These are phyloP conservation scores for Acanthamoeba royreba DNA, from an alignment of 208 protist genomes.

Conservation along the genomic window DNA sequence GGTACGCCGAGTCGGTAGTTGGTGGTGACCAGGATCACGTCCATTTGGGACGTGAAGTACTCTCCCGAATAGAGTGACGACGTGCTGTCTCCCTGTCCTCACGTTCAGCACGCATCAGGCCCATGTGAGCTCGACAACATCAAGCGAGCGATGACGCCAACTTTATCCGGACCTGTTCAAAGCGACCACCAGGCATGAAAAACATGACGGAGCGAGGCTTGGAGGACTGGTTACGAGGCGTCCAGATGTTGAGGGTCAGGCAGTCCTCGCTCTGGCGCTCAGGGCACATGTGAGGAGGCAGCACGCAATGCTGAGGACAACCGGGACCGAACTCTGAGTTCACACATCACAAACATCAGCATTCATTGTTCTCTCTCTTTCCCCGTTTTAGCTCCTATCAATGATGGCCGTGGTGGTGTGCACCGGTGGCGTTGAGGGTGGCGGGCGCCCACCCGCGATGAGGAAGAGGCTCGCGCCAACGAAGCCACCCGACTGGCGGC, in stretches of 20 bases:
- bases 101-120: too few relatives aligned
- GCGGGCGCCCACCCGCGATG: background rate
- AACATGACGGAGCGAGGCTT: background rate
- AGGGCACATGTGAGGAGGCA: background rate
- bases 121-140: too few relatives aligned
- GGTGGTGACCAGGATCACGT: constrained; percentile 39
- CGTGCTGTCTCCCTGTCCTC: background rate
- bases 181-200: background rate
- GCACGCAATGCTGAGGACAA: background rate
- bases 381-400: background rate
- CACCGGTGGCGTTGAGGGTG: background rate
- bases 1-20: constrained; percentile 37
- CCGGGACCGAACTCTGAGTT: background rate
- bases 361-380: background rate
- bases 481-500: background rate
- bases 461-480: background rate
- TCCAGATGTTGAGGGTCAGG: constrained; percentile 9
- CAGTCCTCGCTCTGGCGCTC: background rate
- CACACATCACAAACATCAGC: too few relatives aligned
- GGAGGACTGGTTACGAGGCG: background rate
- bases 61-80: background rate
- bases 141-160: too few relatives aligned
- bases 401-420: too few relatives aligned
- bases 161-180: background rate
- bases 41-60: background rate